Evolutionary conservation across 1,139 yeast genomes (phyloP).

Genomic region (Diutina pseudorugosa): DNA sequence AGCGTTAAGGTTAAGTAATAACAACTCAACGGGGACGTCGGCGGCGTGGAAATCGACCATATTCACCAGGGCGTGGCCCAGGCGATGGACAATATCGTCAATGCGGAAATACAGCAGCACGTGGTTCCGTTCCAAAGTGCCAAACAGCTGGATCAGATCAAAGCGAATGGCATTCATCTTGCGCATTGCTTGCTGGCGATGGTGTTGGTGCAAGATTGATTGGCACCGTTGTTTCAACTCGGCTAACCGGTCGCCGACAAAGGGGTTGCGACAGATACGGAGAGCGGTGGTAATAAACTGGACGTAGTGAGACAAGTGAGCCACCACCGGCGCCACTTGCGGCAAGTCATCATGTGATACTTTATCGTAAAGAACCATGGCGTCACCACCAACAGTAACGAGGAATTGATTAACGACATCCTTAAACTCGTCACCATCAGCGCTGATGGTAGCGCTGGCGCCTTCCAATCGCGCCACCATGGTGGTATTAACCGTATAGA

Average conservation of each 20-base stretch:
- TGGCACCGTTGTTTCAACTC: not conserved
- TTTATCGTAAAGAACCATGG: not conserved
- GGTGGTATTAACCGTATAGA: not conserved
- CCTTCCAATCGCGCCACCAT: not conserved
- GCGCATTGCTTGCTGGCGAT: not conserved
- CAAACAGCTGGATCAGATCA: not conserved
- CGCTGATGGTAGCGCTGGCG: not conserved
- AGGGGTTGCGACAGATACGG: not conserved
- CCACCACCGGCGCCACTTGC: not conserved
- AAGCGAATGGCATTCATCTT: not conserved
- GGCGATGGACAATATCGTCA: not conserved
- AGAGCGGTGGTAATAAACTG: not conserved
- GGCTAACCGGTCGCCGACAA: not conserved
- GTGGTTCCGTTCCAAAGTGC: not conserved
- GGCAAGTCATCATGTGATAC: not conserved
- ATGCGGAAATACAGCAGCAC: constrained; percentile 3
- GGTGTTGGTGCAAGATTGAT: not conserved
- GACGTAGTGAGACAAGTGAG: not conserved
- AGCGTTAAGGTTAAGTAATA: not conserved
- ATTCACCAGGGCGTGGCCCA: constrained; percentile 1
- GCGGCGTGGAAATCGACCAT: not conserved
- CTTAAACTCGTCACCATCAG: not conserved
- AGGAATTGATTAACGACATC: not conserved
- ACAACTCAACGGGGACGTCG: constrained; percentile 1
- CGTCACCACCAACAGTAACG: not conserved